These are phyloP conservation scores for Glycine tomentella DNA, from an alignment of 306 rosid species.

Conservation along the genomic window DNA sequence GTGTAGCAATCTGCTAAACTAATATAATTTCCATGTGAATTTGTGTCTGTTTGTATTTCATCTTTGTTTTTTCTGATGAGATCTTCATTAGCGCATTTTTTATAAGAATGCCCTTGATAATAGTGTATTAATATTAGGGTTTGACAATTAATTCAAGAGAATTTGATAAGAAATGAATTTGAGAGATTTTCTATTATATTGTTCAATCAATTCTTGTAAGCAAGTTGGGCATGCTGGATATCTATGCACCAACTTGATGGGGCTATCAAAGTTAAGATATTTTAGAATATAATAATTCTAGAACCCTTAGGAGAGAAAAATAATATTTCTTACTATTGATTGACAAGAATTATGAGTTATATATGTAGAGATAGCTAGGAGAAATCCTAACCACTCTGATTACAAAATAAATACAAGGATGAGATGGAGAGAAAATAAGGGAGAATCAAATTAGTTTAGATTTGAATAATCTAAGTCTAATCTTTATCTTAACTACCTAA, in stretches of 20 bases:
- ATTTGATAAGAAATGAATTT: no score
- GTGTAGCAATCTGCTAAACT: conserved; percentile 22
- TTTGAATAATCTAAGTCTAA: no score
- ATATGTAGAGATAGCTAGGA: no score
- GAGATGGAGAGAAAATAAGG: neutral
- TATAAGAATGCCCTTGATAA: neutral
- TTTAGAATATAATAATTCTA: neutral
- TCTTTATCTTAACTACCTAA: no score
- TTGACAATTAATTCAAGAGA: no score
- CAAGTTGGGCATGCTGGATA: neutral
- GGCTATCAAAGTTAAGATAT: no score
- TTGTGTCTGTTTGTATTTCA: neutral
- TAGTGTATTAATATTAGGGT: neutral
- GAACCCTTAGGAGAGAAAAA: neutral
- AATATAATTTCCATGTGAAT: conserved; percentile 5
- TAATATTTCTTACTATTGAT: neutral
- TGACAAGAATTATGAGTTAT: no score
- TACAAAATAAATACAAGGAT: no score
- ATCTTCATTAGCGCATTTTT: neutral
- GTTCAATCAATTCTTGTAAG: no score
- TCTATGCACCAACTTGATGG: neutral
- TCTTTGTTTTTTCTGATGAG: neutral
- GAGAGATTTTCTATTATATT: no score
- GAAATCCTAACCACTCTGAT: no score
- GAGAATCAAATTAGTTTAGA: neutral